These are phyloP conservation scores for Torulaspora quercuum DNA, from an alignment of 805 yeast genomes.

Conservation along the genomic window DNA sequence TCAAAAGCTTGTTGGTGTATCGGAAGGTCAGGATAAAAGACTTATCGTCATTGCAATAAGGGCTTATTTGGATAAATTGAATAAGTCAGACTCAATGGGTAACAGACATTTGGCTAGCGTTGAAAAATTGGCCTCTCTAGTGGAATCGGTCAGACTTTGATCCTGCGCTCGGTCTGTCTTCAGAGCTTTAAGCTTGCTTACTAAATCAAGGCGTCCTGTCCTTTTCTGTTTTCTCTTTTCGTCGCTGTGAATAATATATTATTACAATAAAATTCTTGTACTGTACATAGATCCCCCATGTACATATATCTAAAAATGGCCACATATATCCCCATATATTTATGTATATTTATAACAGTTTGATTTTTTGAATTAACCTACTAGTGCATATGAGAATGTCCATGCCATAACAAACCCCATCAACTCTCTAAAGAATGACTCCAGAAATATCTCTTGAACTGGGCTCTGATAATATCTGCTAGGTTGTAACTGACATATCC, in stretches of 20 bases:
- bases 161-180: conserved; percentile 1
- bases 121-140: conserved; percentile 36
- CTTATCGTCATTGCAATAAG: conserved; percentile 69
- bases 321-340: conserved; percentile 12
- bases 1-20: conserved; percentile 85
- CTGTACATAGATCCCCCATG: conserved; percentile 14
- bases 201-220: too few species aligned
- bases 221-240: conserved; percentile 7
- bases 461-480: conserved; percentile 41
- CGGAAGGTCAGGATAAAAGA: conserved; percentile 65
- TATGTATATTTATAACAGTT: conserved; percentile 10
- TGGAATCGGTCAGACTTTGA: conserved; percentile 26
- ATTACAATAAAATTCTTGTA: conserved; percentile 10
- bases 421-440: conserved; percentile 45
- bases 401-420: conserved; percentile 56
- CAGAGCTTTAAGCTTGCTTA: conserved; percentile 3
- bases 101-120: conserved; percentile 39
- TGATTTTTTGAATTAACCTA: conserved; percentile 26
- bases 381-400: conserved; percentile 52
- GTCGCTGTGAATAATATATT: conserved; percentile 16
- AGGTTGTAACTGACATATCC: conserved; percentile 38
- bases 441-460: conserved; percentile 41
- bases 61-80: conserved; percentile 65
- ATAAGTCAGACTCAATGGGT: conserved; percentile 32
- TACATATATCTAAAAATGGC: conserved; percentile 11